A percentile compares a stretch with the other conserved stretches of the same genome.
phyloP scores from a whole-genome alignment of 2,329 filamentous ascomycete genomes.

The Venturia nashicola region DNA sequence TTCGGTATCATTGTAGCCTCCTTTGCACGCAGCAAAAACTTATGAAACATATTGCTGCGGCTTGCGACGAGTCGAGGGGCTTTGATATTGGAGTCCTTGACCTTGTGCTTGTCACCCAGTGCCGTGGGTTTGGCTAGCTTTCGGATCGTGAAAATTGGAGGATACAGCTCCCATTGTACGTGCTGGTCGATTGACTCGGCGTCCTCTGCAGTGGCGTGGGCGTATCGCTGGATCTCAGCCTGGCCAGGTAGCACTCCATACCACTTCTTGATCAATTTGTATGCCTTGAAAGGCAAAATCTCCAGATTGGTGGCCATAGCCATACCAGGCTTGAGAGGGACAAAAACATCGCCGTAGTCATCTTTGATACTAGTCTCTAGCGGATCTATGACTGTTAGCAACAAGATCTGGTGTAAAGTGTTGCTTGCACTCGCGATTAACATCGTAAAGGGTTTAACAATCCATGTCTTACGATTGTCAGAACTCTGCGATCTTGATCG shows the following conservation, averaged over 20 bases:
- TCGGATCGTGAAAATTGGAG: slow-evolving; percentile 73
- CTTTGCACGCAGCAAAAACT: slow-evolving; percentile 70
- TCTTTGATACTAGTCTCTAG: slow-evolving; percentile 14
- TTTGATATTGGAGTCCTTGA: slow-evolving; percentile 18
- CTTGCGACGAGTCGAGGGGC: slow-evolving; percentile 60
- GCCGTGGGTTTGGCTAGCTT: slow-evolving; percentile 42
- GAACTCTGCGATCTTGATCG: too few species aligned
- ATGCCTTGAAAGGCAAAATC: slow-evolving; percentile 66
- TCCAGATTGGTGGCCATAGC: slow-evolving; percentile 57
- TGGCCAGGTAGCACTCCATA: slow-evolving; percentile 64
- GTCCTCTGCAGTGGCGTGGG: slow-evolving; percentile 60
- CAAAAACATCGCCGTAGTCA: slow-evolving; percentile 41
- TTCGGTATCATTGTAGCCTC: slow-evolving; percentile 52
- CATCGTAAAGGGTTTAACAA: too few species aligned
- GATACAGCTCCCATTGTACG: slow-evolving; percentile 70
- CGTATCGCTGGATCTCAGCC: slow-evolving; percentile 59
- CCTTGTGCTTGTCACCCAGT: slow-evolving; percentile 16
- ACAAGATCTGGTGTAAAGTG: too few species aligned
- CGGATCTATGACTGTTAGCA: not conserved
- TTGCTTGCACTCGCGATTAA: too few species aligned
- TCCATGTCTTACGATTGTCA: too few species aligned
- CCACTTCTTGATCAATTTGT: slow-evolving; percentile 70
- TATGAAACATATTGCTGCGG: slow-evolving; percentile 54
- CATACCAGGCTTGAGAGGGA: slow-evolving; percentile 60
- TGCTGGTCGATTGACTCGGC: slow-evolving; percentile 40